Conservation (phyloP, 2,329 filamentous ascomycete species). For the Rhexocercosporidium sp. region DNA sequence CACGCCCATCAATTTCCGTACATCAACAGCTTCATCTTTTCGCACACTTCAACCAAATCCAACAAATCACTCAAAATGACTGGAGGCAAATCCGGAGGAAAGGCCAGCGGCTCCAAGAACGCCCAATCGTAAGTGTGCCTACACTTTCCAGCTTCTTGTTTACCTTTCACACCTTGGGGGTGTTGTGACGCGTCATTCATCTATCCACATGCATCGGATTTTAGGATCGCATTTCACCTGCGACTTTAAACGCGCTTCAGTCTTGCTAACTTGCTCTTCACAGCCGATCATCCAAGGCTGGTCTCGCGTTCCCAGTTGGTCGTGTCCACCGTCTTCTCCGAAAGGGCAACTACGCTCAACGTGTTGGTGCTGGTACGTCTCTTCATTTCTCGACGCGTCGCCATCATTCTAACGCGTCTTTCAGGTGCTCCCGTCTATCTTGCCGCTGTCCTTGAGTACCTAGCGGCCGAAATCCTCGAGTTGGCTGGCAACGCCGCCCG, state of each 20-base stretch:
- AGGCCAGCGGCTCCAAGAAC: conserved; percentile 98
- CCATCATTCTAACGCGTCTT: conserved; percentile 35
- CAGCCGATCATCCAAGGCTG: conserved; percentile 98
- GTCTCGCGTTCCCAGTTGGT: conserved; percentile 97
- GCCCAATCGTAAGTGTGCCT: conserved; percentile 89
- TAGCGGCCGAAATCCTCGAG: conserved; percentile 98
- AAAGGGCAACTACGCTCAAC: conserved; percentile 99
- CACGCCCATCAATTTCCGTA: conserved; percentile 13
- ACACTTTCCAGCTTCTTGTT: conserved; percentile 17
- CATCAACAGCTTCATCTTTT: conserved; percentile 8
- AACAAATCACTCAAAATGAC: conserved; percentile 83
- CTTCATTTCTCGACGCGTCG: conserved; percentile 11
- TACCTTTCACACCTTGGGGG: conserved; percentile 11
- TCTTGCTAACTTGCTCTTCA: conserved; percentile 46
- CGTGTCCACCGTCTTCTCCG: conserved; percentile 99
- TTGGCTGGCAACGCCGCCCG: conserved; percentile 97
- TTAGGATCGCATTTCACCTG: background rate
- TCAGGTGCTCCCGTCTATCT: conserved; percentile 90
- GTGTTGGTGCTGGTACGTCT: conserved; percentile 86
- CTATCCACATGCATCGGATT: too few relatives aligned
- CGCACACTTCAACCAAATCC: conserved; percentile 41
- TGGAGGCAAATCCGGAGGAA: conserved; percentile 99
- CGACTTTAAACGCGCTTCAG: background rate
- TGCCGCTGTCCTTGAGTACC: conserved; percentile 96
- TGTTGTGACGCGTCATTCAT: conserved; percentile 48